phyloP scores from a whole-genome alignment of 2,329 filamentous ascomycete genomes.

The Lasiodiplodia citricola region DNA sequence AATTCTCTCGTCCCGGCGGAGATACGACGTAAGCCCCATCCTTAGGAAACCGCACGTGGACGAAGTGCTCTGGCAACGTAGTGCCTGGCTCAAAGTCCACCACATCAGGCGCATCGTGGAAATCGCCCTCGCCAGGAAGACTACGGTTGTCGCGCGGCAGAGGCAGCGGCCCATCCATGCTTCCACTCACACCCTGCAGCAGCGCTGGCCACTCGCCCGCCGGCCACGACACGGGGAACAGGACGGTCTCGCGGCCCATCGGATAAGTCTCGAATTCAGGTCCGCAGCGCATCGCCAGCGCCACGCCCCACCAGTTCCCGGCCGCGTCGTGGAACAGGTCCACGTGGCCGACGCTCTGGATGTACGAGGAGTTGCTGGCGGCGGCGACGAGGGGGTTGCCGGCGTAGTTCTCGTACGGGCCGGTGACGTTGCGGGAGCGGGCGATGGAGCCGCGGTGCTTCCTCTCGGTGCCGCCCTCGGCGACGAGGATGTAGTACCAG shows the following conservation, averaged over 20 bases:
- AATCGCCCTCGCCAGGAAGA: slow-evolving; percentile 50
- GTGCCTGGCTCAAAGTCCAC: slow-evolving; percentile 54
- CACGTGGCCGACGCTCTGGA: slow-evolving; percentile 61
- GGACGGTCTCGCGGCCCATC: slow-evolving; percentile 60
- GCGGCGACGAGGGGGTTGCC: slow-evolving; percentile 35
- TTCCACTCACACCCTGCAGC: slow-evolving; percentile 50
- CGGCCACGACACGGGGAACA: slow-evolving; percentile 57
- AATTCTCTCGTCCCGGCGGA: slow-evolving; percentile 38
- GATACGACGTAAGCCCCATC: slow-evolving; percentile 50
- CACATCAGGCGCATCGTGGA: slow-evolving; percentile 50
- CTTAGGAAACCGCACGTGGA: slow-evolving; percentile 61
- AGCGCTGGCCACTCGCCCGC: slow-evolving; percentile 36
- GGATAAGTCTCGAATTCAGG: slow-evolving; percentile 49
- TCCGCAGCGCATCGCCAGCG: slow-evolving; percentile 40
- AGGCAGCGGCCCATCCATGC: slow-evolving; percentile 53
- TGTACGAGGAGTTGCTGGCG: slow-evolving; percentile 38
- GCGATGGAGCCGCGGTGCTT: slow-evolving; percentile 39
- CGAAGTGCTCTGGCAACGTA: slow-evolving; percentile 59
- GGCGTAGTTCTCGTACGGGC: slow-evolving; percentile 34
- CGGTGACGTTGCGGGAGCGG: slow-evolving; percentile 34
- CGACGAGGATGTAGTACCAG: slow-evolving; percentile 39
- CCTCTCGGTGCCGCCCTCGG: slow-evolving; percentile 33
- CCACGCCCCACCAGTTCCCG: slow-evolving; percentile 59
- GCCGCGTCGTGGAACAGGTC: slow-evolving; percentile 60
- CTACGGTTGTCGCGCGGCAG: slow-evolving; percentile 32